A percentile compares a stretch with the other conserved stretches of the same genome.
These are phyloP conservation scores for Penstemon eatonii DNA, from an alignment of 257 asterid species.

Conservation along the genomic window DNA sequence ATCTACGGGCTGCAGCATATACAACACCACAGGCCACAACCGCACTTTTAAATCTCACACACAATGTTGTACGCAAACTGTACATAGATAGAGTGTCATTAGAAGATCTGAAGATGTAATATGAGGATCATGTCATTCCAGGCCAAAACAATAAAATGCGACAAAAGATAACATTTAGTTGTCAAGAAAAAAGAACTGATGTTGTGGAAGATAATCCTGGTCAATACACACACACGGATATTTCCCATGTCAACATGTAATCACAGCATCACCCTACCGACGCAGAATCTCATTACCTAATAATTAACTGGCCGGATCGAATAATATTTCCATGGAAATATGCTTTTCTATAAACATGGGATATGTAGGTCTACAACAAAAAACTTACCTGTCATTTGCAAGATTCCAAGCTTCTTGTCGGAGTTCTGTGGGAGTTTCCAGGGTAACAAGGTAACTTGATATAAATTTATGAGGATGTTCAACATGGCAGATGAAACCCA, in stretches of 20 bases:
- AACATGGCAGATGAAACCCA: slow-evolving; percentile 97
- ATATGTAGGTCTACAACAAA: not conserved
- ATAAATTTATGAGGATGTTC: slow-evolving; percentile 98
- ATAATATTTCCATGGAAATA: not conserved
- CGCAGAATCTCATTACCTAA: slow-evolving; percentile 18
- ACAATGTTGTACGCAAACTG: slow-evolving; percentile 94
- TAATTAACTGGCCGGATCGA: slow-evolving; percentile 11
- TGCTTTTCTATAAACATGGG: not conserved
- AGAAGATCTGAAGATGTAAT: not conserved
- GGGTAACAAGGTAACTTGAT: slow-evolving; percentile 82
- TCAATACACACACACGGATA: not conserved
- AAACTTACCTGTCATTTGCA: slow-evolving; percentile 80
- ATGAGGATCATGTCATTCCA: not conserved
- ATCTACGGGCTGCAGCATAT: slow-evolving; percentile 94
- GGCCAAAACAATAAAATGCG: not conserved
- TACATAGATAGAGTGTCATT: slow-evolving; percentile 20
- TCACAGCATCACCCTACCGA: slow-evolving; percentile 1
- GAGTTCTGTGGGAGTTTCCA: slow-evolving; percentile 70
- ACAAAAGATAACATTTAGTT: not conserved
- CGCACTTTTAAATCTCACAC: slow-evolving; percentile 96
- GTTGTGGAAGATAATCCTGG: slow-evolving; percentile 8
- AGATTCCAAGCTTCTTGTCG: slow-evolving; percentile 97
- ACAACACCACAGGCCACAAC: slow-evolving; percentile 99
- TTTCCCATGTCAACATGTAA: slow-evolving; percentile 14
- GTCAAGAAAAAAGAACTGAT: slow-evolving; percentile 22